Evolutionary conservation across 768 basidiomycete species (phyloP).

Genomic region (Dentipellis sp.): DNA sequence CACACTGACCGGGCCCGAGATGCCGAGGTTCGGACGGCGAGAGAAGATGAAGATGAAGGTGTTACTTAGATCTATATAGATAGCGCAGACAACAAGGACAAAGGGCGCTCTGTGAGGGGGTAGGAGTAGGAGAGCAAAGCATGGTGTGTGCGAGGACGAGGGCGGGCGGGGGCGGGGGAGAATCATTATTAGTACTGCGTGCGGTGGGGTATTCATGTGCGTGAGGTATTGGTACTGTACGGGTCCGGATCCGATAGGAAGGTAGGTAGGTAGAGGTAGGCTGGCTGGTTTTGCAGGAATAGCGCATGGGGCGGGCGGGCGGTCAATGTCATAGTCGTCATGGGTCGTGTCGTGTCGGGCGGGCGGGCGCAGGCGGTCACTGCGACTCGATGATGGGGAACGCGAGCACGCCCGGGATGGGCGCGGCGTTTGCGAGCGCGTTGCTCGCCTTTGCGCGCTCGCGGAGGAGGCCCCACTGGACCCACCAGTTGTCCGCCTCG

Average conservation of each 20-base stretch:
- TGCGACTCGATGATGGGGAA: neutral
- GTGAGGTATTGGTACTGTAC: neutral
- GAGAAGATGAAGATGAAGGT: no score
- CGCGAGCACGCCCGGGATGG: neutral
- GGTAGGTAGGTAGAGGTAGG: no score
- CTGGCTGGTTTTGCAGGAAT: no score
- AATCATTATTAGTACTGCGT: neutral
- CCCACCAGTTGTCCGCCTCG: conserved; percentile 29
- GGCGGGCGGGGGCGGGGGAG: neutral
- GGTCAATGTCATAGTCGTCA: no score
- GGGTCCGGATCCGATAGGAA: neutral
- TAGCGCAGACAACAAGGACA: no score
- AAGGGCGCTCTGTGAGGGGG: neutral
- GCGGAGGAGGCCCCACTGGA: conserved; percentile 24
- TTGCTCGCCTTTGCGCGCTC: conserved; percentile 10
- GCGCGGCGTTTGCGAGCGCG: neutral
- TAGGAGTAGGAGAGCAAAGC: neutral
- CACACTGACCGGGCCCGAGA: no score
- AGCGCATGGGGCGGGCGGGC: neutral
- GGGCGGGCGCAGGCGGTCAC: no score
- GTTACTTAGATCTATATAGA: no score
- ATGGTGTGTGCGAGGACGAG: neutral
- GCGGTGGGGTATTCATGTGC: neutral
- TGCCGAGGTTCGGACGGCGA: no score
- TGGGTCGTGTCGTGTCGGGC: no score